Conservation (phyloP, 495 filamentous ascomycete genomes). For the Usnea hakonensis region DNA sequence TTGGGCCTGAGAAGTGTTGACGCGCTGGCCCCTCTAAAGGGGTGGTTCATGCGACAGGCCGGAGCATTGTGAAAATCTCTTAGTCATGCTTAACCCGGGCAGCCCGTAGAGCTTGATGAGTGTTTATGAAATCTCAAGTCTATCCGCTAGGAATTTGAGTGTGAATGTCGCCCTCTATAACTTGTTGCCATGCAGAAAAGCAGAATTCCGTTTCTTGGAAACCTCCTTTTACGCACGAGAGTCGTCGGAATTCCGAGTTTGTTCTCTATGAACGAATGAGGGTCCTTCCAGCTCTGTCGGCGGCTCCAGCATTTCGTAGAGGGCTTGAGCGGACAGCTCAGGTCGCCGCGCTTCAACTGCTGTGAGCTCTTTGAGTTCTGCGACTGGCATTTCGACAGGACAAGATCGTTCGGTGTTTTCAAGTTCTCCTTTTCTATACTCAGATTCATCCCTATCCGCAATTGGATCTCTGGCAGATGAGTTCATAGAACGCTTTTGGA, state of each 20-base stretch:
- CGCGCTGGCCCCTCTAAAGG: constrained; percentile 68
- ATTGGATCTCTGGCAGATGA: not conserved
- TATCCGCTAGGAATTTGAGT: too few species aligned
- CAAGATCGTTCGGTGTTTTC: not conserved
- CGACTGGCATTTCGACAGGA: not conserved
- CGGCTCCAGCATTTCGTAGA: not conserved
- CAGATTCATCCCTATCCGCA: not conserved
- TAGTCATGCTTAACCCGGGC: not conserved
- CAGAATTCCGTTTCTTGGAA: too few species aligned
- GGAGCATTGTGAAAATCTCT: constrained; percentile 41
- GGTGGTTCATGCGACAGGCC: constrained; percentile 83
- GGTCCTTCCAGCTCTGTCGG: not conserved
- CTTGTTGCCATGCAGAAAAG: too few species aligned
- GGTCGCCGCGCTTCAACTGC: not conserved
- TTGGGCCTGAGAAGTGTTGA: constrained; percentile 72
- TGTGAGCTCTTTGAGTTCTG: not conserved
- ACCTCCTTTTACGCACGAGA: too few species aligned
- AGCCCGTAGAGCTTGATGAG: not conserved
- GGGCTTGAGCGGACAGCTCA: not conserved
- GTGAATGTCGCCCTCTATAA: too few species aligned
- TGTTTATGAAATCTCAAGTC: too few species aligned
- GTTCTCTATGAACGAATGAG: constrained; percentile 9
- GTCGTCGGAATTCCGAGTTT: too few species aligned
- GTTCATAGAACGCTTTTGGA: not conserved
- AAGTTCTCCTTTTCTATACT: not conserved